Conservation (phyloP, 2,329 filamentous ascomycete genomes). For the Botrytis squamosa region DNA sequence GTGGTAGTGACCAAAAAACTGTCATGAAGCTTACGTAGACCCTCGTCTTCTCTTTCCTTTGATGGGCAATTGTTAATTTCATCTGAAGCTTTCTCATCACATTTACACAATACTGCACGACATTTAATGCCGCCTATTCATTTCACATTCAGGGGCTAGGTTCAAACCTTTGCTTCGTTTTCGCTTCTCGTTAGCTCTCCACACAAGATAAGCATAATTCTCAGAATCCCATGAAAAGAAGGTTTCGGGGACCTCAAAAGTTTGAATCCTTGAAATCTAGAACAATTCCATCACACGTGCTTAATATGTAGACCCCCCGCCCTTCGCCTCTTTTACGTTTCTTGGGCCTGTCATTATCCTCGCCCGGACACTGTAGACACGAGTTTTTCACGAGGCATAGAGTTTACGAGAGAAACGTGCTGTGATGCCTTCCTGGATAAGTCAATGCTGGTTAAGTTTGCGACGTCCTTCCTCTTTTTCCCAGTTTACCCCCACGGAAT, state of each 20-base stretch:
- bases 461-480: background rate
- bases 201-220: constrained; percentile 2
- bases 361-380: background rate
- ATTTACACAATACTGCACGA: constrained; percentile 9
- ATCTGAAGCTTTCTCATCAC: constrained; percentile 1
- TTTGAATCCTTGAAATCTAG: constrained; percentile 3
- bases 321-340: background rate
- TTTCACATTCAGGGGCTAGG: background rate
- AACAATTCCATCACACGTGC: background rate
- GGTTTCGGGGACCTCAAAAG: background rate
- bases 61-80: background rate
- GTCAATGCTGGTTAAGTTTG: background rate
- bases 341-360: background rate
- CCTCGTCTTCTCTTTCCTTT: background rate
- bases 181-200: background rate
- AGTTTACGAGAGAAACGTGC: background rate
- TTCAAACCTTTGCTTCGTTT: background rate
- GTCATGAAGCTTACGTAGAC: constrained; percentile 11
- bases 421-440: background rate
- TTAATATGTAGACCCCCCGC: background rate
- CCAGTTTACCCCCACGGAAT: background rate
- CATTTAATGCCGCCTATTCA: background rate
- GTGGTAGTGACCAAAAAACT: background rate
- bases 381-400: background rate
- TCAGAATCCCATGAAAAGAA: background rate